Evolutionary conservation across 176 grass and related monocot genomes (phyloP).

Genomic region (Chrysopogon serrulatus): DNA sequence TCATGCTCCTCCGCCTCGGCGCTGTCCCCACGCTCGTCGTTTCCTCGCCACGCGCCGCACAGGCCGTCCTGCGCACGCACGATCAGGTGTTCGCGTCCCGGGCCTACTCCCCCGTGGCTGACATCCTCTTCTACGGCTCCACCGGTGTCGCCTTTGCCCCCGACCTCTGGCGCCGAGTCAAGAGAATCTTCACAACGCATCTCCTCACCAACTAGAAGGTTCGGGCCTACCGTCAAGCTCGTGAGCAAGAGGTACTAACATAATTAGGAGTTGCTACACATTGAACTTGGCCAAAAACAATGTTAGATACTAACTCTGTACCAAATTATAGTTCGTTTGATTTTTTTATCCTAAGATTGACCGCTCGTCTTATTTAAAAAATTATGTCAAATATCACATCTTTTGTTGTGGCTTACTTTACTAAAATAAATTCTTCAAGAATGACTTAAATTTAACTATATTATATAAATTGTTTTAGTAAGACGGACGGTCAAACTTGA

Average conservation of each 20-base stretch:
- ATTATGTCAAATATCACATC: too few relatives aligned
- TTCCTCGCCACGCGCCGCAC: background rate
- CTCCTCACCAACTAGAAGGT: background rate
- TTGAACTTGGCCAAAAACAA: too few relatives aligned
- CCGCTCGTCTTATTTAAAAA: too few relatives aligned
- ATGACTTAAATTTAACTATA: too few relatives aligned
- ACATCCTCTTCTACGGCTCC: slow-evolving; percentile 1
- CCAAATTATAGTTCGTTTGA: too few relatives aligned
- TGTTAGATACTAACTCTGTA: too few relatives aligned
- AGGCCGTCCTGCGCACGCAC: background rate
- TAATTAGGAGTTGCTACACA: too few relatives aligned
- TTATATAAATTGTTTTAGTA: too few relatives aligned
- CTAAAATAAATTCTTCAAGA: too few relatives aligned
- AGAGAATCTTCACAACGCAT: background rate
- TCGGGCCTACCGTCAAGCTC: background rate
- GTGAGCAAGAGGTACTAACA: background rate
- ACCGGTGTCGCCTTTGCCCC: background rate
- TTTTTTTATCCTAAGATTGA: too few relatives aligned
- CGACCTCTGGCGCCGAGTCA: background rate
- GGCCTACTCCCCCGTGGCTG: background rate
- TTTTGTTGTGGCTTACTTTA: too few relatives aligned
- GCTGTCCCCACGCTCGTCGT: background rate
- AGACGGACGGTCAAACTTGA: too few relatives aligned
- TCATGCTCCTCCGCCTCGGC: background rate
- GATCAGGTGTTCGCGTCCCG: background rate